These are phyloP conservation scores for Salvia hispanica DNA, from an alignment of 257 asterid genomes.

Conservation along the genomic window DNA sequence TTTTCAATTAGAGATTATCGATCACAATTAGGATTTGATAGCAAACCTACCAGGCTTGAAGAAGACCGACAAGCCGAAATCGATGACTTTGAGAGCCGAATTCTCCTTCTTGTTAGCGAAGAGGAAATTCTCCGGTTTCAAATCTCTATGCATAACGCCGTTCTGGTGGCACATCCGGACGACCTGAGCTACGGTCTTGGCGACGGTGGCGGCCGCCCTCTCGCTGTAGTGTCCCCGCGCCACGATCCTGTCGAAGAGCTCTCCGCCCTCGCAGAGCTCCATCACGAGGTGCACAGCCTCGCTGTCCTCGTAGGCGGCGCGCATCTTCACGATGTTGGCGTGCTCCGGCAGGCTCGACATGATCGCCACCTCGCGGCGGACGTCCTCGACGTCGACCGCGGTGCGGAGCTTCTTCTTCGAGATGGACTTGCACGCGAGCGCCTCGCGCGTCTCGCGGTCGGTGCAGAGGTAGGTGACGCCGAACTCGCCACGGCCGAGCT, in stretches of 20 bases:
- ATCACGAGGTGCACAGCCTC: conserved; percentile 83
- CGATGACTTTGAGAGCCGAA: conserved; percentile 77
- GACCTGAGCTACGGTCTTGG: conserved; percentile 71
- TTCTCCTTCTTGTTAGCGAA: conserved; percentile 84
- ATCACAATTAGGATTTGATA: not conserved
- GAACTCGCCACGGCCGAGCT: conserved; percentile 84
- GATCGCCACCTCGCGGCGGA: conserved; percentile 77
- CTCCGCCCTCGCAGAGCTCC: conserved; percentile 92
- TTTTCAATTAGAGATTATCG: too few relatives aligned
- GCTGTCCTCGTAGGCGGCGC: conserved; percentile 79
- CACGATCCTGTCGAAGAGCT: conserved; percentile 77
- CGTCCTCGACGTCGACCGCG: conserved; percentile 78
- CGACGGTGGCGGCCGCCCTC: conserved; percentile 71
- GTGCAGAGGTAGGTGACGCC: conserved; percentile 83
- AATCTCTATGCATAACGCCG: conserved; percentile 85
- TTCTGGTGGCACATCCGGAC: conserved; percentile 78
- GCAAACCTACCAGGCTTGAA: conserved; percentile 73
- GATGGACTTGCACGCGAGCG: conserved; percentile 82
- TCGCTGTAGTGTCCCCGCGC: conserved; percentile 91
- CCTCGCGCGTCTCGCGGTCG: conserved; percentile 64
- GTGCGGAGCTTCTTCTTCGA: conserved; percentile 80
- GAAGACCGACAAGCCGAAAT: conserved; percentile 81
- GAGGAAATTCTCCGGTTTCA: conserved; percentile 87
- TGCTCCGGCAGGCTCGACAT: conserved; percentile 84
- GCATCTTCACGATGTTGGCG: conserved; percentile 61